phyloP scores from a whole-genome alignment of 108 stramenopile species.

The Craspedostauros australis region DNA sequence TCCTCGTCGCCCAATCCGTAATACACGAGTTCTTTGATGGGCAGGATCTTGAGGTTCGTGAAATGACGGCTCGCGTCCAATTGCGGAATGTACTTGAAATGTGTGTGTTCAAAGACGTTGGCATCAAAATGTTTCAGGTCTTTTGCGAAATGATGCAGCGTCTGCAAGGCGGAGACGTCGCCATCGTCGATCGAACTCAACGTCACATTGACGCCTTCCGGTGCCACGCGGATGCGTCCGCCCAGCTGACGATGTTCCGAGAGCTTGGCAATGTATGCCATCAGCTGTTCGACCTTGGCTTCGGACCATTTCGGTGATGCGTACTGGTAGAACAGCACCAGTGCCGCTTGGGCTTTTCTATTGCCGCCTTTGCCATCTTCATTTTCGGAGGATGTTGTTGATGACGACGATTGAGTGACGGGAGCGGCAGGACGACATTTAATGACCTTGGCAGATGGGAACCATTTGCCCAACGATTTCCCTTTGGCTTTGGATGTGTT shows the following conservation, averaged over 20 bases:
- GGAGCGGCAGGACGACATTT: slow-evolving; percentile 36
- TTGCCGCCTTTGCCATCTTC: slow-evolving; percentile 17
- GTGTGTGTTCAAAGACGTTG: slow-evolving; percentile 50
- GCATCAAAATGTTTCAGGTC: slow-evolving; percentile 64
- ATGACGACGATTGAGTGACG: slow-evolving; percentile 10
- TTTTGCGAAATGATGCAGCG: slow-evolving; percentile 55
- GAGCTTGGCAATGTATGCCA: slow-evolving; percentile 46
- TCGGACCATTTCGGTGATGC: slow-evolving; percentile 47
- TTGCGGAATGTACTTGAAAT: slow-evolving; percentile 82
- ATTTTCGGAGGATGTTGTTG: slow-evolving; percentile 1
- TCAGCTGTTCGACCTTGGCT: slow-evolving; percentile 36
- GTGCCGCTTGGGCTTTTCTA: slow-evolving; percentile 49
- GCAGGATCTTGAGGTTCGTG: slow-evolving; percentile 80
- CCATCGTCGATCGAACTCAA: slow-evolving; percentile 50
- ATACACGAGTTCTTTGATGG: slow-evolving; percentile 87
- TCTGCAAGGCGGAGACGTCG: slow-evolving; percentile 27
- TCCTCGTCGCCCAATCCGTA: slow-evolving; percentile 69
- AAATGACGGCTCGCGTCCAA: slow-evolving; percentile 77
- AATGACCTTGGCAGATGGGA: slow-evolving; percentile 69
- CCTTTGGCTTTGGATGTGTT: neutral
- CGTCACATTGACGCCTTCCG: slow-evolving; percentile 79
- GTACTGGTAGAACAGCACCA: slow-evolving; percentile 83
- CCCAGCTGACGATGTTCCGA: slow-evolving; percentile 50
- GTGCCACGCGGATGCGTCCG: slow-evolving; percentile 73
- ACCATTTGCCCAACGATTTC: slow-evolving; percentile 68